Conservation (phyloP, 768 basidiomycete genomes). For the Kwoniella pini region DNA sequence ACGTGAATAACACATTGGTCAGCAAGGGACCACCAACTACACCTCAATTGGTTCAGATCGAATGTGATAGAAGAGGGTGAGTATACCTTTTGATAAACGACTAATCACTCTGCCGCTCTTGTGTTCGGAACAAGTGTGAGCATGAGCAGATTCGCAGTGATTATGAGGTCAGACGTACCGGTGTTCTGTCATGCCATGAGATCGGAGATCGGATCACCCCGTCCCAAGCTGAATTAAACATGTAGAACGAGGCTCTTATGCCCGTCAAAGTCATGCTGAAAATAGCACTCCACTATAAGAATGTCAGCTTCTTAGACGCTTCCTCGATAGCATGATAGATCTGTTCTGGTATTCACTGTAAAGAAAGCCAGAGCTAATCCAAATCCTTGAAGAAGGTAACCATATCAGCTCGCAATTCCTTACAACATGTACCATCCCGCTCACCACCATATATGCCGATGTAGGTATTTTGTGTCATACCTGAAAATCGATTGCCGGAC, state of each 20-base stretch:
- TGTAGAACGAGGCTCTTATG: conserved; percentile 55
- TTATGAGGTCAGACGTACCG: conserved; percentile 15
- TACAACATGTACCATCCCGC: background rate
- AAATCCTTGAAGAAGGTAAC: conserved; percentile 21
- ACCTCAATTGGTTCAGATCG: background rate
- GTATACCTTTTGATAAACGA: conserved; percentile 37
- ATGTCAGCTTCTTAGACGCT: background rate
- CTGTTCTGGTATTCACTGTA: no score
- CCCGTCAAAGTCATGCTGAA: conserved; percentile 46
- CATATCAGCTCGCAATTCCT: background rate
- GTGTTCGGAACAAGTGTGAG: no score
- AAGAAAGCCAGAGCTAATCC: conserved; percentile 29
- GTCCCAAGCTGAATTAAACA: conserved; percentile 64
- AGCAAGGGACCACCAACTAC: no score
- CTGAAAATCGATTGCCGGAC: conserved; percentile 62
- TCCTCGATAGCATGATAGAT: no score
- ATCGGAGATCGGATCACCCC: conserved; percentile 65
- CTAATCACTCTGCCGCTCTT: conserved; percentile 46
- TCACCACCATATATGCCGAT: conserved; percentile 62
- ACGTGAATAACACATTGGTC: no score
- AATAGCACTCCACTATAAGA: conserved; percentile 25
- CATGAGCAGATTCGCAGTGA: no score
- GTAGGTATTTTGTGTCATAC: conserved; percentile 66
- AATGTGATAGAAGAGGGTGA: background rate
- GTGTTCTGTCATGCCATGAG: conserved; percentile 72